phyloP scores from a whole-genome alignment of 148 eudicot genomes.

The Vaccinium darrowii region DNA sequence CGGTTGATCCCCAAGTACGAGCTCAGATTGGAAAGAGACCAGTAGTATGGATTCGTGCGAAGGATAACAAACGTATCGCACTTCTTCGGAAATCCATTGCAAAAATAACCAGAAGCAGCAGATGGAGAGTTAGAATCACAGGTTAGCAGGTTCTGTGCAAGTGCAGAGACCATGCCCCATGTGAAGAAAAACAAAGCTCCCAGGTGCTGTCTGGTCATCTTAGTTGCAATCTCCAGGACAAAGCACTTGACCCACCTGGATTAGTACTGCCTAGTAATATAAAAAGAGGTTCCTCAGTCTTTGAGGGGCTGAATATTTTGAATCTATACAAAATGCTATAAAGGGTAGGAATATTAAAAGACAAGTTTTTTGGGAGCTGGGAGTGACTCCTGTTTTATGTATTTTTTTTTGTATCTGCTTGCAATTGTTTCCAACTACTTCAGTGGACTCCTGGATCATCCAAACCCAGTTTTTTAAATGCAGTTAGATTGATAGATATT shows the following conservation, averaged over 20 bases:
- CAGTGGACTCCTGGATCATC: not conserved
- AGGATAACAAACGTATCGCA: constrained; percentile 54
- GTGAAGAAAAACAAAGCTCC: constrained; percentile 16
- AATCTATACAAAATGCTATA: constrained; percentile 40
- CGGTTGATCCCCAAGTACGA: constrained; percentile 48
- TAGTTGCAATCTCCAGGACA: constrained; percentile 10
- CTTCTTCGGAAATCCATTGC: constrained; percentile 19
- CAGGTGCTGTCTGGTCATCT: constrained; percentile 27
- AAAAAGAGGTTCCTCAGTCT: constrained; percentile 6
- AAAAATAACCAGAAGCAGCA: constrained; percentile 24
- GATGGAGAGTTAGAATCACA: constrained; percentile 32
- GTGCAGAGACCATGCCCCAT: constrained; percentile 25
- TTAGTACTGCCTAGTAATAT: constrained; percentile 26
- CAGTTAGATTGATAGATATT: not conserved
- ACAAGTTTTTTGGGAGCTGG: constrained; percentile 61
- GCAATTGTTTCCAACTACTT: constrained; percentile 21
- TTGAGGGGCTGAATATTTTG: constrained; percentile 30
- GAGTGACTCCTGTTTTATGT: constrained; percentile 14
- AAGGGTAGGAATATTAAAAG: constrained; percentile 25
- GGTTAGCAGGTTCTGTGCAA: constrained; percentile 28
- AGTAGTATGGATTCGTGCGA: constrained; percentile 46
- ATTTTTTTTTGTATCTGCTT: constrained; percentile 11
- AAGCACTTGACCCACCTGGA: constrained; percentile 3
- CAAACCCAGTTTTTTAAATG: constrained; percentile 2
- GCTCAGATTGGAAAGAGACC: constrained; percentile 51